These are phyloP conservation scores for Pseudoneurospora amorphoporcata DNA, from an alignment of 495 filamentous ascomycete genomes.

Conservation along the genomic window DNA sequence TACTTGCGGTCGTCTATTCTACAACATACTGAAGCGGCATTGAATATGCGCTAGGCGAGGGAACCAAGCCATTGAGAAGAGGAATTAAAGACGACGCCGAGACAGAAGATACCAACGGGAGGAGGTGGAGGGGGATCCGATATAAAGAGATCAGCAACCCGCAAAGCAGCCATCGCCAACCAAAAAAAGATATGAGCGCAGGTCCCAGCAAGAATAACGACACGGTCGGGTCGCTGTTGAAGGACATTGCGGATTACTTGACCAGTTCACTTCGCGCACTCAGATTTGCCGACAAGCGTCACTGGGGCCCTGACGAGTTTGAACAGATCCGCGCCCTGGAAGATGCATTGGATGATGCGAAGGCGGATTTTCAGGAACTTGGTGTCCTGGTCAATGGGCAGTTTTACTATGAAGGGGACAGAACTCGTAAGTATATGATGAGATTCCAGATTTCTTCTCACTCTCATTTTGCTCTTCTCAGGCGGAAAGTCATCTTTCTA, in stretches of 20 bases:
- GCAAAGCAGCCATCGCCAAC: not conserved
- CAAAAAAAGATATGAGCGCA: conserved; percentile 4
- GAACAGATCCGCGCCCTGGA: conserved; percentile 38
- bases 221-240: conserved; percentile 39
- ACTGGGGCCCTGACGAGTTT: conserved; percentile 39
- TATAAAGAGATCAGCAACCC: conserved; percentile 7
- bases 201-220: conserved; percentile 16
- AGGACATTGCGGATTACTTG: conserved; percentile 35
- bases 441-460: not conserved
- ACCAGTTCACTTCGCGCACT: conserved; percentile 34
- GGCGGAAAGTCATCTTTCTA: not conserved
- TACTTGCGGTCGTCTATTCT: not conserved
- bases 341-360: conserved; percentile 38
- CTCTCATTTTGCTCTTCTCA: not conserved
- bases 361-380: conserved; percentile 42
- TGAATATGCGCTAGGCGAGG: not conserved
- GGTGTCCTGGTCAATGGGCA: conserved; percentile 34
- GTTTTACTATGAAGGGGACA: conserved; percentile 39
- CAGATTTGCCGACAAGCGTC: conserved; percentile 40
- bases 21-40: not conserved
- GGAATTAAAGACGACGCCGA: not conserved
- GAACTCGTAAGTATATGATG: conserved; percentile 25
- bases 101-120: not conserved
- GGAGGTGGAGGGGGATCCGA: not conserved
- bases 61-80: not conserved